Evolutionary conservation across 2,329 filamentous ascomycete genomes (phyloP), one percentile per base, ranked within the genome.

Genomic region (Paecilomyces dactylethromorphus): DNA sequence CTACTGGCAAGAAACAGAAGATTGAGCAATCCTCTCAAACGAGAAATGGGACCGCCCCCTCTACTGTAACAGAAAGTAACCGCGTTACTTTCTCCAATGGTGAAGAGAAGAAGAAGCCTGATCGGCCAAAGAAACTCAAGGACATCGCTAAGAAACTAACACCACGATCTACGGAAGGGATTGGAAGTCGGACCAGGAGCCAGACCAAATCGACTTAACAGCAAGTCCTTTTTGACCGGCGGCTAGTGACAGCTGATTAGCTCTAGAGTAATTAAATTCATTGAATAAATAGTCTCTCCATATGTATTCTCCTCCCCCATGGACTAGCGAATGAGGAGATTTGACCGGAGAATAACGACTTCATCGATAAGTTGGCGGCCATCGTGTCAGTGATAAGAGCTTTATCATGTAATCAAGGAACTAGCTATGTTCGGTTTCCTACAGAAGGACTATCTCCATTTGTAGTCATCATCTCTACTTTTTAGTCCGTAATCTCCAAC

Each of bases 101-200:
- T 31, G 67, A 62, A 21, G 62, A 60, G n/a, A 68, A 66, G 60
- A 72, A 71, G 61, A 70, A 71, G 56, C 57, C 63, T 12, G 64
- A 63, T 21, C 69, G 68, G n/a, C 62, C 69, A 3, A 74, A 71
- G 62, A 74, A 72, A 52, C 4, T 24, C 6, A 69, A 72, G 61
- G 66, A 69, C 26, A 52, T 62, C 12, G 53, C 63, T 54, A 71
- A 69, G 57, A 69, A 66, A 55, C 55, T 60, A 7, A 61, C 69
- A 24, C 65, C 69, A 8, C 50, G 21, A 13, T 24, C 50, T n/a
- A 63, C 63, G 18, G 70, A 70, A 64, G 71, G 73, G 10, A 68
- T 72, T 60, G 72, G 74, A 33, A 75, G 71, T 60, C 67, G 73
- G 35, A 76, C 74, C 35, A 70, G 74, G 54, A 75, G 72, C 61